Evolutionary conservation across 805 yeast genomes (phyloP), one percentile per base, ranked within the genome.

Genomic region (Barnettozyma sucrosica): DNA sequence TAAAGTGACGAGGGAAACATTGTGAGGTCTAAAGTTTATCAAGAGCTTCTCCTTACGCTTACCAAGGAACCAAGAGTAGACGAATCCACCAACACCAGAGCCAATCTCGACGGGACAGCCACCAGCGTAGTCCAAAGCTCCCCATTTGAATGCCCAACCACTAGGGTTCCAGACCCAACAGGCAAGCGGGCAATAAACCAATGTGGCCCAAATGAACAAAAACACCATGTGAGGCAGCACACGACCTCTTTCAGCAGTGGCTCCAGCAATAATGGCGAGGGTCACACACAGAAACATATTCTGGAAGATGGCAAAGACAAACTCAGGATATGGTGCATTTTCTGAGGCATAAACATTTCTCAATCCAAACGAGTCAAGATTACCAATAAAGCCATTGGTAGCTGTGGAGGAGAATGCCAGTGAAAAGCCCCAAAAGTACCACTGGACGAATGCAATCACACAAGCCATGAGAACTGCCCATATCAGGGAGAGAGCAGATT

Each of bases 341-440:
- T 62, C 64, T 19, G 64, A 56, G 52, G 82, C 74, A 60, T 81
- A 71, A 11, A 89, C 79, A 62, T 85, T 76, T 61, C 85, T 77
- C 61, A 88, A 80, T 5, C 96, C 98, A 66, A 90, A 87, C 41
- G 81, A 75, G 56, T 81, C 82, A 56, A 92, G 67, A 64, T 92
- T 83, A 6, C 99, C 99, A 56, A 92, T 92, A 64, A 83, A 93
- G 39, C 83, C 80, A 66, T 90, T 89, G 30, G 83, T 70, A 2
- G 96, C 89, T 0, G 85, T 77, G n/a, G 74, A 58, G 0, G 92
- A 80, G 59, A 93, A 89, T 4, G 98, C 95, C 38, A 92, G 68
- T 0, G 97, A 88, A 64, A 88, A 90, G n/a, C 97, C 97, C 97
- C 98, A 93, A 63, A 92, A 89, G 66, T 89, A 92, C 98, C 98